A percentile compares a stretch with the other conserved stretches of the same genome.
Evolutionary conservation across 768 basidiomycete genomes (phyloP).

Genomic region (Lentinula sp.): DNA sequence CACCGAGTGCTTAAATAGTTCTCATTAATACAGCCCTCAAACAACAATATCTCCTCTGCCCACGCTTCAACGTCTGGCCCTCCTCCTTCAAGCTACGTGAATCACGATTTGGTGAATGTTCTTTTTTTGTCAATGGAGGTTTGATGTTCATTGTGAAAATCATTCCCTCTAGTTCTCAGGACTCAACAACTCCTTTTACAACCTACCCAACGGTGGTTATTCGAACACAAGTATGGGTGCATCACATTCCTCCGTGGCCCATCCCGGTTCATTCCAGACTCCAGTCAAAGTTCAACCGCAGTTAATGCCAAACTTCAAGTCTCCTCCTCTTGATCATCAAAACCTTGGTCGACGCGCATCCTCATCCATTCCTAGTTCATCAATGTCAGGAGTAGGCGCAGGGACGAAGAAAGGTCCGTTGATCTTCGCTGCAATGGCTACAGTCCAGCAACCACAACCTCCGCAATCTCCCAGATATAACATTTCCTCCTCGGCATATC

Average conservation of each 20-base stretch:
- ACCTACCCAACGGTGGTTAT: not conserved
- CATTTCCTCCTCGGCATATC: conserved; percentile 9
- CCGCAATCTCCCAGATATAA: not conserved
- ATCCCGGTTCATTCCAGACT: not conserved
- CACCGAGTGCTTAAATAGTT: not conserved
- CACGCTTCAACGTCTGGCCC: not conserved
- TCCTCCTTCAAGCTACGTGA: not conserved
- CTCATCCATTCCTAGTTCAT: not conserved
- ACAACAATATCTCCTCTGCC: not conserved
- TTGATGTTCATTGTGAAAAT: not conserved
- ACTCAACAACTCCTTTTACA: not conserved
- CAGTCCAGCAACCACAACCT: conserved; percentile 14
- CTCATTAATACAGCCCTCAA: not conserved
- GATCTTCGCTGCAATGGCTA: conserved; percentile 56
- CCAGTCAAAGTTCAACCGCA: not conserved
- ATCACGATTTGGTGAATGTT: not conserved
- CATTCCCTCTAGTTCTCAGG: not conserved
- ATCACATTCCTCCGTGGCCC: not conserved
- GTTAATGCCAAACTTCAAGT: not conserved
- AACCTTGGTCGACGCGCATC: not conserved
- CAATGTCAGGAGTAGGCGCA: not conserved
- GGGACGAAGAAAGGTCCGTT: conserved; percentile 43
- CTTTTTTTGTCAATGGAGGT: not conserved
- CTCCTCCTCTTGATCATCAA: not conserved
- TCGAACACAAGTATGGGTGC: not conserved